phyloP scores from a whole-genome alignment of 495 filamentous ascomycete genomes.

The Trichoderma orchidacearum region DNA sequence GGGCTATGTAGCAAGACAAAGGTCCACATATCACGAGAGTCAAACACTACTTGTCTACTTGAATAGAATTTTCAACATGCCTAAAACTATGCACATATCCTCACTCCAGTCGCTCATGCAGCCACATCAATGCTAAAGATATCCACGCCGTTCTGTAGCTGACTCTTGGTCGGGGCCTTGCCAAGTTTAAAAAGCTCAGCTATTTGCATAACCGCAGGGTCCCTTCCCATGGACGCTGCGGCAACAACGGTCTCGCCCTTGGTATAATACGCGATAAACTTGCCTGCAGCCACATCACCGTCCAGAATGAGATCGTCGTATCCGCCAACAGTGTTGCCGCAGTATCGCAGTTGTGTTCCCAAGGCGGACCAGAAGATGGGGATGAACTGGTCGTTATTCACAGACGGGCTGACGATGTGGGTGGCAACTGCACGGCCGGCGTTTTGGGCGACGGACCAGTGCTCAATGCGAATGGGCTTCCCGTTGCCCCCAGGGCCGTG shows the following conservation, averaged over 20 bases:
- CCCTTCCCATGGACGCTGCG: slow-evolving; percentile 79
- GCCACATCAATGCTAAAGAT: slow-evolving; percentile 42
- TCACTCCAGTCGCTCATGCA: too few relatives aligned
- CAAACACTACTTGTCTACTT: too few relatives aligned
- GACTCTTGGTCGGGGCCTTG: slow-evolving; percentile 69
- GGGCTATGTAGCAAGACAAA: too few relatives aligned
- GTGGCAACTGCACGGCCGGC: slow-evolving; percentile 63
- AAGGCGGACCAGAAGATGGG: slow-evolving; percentile 95
- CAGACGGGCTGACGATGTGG: slow-evolving; percentile 51
- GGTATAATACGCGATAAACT: slow-evolving; percentile 80
- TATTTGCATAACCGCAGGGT: slow-evolving; percentile 72
- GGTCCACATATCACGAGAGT: too few relatives aligned
- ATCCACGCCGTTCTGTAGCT: slow-evolving; percentile 62
- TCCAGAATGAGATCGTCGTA: slow-evolving; percentile 73
- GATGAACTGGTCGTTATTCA: slow-evolving; percentile 59
- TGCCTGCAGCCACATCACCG: slow-evolving; percentile 64
- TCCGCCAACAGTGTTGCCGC: slow-evolving; percentile 63
- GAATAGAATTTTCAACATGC: too few relatives aligned
- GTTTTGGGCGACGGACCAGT: slow-evolving; percentile 98
- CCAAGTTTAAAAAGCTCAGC: slow-evolving; percentile 76
- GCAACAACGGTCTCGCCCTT: slow-evolving; percentile 85
- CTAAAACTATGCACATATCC: too few relatives aligned
- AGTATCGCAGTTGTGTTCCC: slow-evolving; percentile 80
- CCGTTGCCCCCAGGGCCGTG: slow-evolving; percentile 74
- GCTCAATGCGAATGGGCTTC: slow-evolving; percentile 63